Conservation (phyloP, 2,329 filamentous ascomycete genomes). For the Trichoderma harzianum region DNA sequence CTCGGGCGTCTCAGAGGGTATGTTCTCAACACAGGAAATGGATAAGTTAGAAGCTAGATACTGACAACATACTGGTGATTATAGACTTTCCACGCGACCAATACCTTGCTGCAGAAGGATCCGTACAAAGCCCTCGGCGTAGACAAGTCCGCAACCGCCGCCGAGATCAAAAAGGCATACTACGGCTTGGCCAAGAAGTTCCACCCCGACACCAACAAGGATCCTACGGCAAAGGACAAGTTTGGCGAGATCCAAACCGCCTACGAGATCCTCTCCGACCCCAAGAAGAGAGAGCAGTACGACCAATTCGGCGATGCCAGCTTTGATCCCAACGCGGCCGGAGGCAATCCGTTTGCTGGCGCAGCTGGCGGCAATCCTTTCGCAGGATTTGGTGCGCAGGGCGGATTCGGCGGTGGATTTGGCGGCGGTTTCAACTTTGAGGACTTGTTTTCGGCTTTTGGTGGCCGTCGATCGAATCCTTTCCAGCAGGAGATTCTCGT, state of each 20-base stretch:
- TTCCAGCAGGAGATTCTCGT: slow-evolving; percentile 78
- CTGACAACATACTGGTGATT: slow-evolving; percentile 11
- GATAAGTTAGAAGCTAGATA: background rate
- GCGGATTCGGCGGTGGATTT: slow-evolving; percentile 70
- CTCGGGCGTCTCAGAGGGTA: slow-evolving; percentile 29
- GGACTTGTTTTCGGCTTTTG: slow-evolving; percentile 87
- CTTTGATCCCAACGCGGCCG: slow-evolving; percentile 73
- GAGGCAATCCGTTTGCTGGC: slow-evolving; percentile 59
- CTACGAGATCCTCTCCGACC: slow-evolving; percentile 89
- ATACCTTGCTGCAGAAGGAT: slow-evolving; percentile 59
- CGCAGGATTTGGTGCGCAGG: slow-evolving; percentile 52
- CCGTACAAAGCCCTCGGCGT: slow-evolving; percentile 88
- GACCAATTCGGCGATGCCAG: slow-evolving; percentile 87
- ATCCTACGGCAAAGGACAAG: slow-evolving; percentile 85
- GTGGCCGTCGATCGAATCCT: slow-evolving; percentile 58
- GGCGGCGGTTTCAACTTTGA: slow-evolving; percentile 90
- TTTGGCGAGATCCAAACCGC: slow-evolving; percentile 90
- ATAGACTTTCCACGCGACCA: slow-evolving; percentile 63
- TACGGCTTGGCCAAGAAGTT: slow-evolving; percentile 97
- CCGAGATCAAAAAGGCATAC: slow-evolving; percentile 97
- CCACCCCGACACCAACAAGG: slow-evolving; percentile 98
- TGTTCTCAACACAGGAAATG: slow-evolving; percentile 13
- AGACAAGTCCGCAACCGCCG: slow-evolving; percentile 70
- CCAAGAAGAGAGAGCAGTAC: slow-evolving; percentile 88
- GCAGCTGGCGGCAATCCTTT: slow-evolving; percentile 62